phyloP scores from a whole-genome alignment of 352 stramenopile genomes.

The Phytophthora hybrid region DNA sequence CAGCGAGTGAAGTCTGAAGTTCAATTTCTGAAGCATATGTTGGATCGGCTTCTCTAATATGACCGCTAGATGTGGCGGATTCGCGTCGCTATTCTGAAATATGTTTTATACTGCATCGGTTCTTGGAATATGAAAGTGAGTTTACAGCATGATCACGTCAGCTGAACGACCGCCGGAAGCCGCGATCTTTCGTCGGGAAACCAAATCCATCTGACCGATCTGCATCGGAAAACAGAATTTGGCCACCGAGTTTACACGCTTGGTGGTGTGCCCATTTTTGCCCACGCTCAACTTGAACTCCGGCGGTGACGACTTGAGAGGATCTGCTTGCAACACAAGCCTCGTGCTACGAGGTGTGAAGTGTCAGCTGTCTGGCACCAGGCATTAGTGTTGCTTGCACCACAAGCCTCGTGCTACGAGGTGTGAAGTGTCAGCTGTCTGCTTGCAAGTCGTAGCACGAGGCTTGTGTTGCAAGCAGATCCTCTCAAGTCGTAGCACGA shows the following conservation, averaged over 20 bases:
- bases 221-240: slow-evolving; percentile 21
- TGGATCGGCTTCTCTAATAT: slow-evolving; percentile 3
- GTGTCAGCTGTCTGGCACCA: no score
- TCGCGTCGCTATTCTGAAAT: neutral
- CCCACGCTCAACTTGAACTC: slow-evolving; percentile 2
- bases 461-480: no score
- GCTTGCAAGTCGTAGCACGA: no score
- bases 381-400: no score
- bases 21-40: slow-evolving; percentile 30
- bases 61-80: slow-evolving; percentile 9
- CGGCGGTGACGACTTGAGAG: neutral
- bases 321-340: no score
- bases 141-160: slow-evolving; percentile 24
- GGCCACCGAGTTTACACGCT: slow-evolving; percentile 4
- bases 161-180: slow-evolving; percentile 23
- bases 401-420: no score
- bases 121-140: neutral
- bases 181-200: slow-evolving; percentile 25
- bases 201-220: slow-evolving; percentile 23
- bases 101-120: neutral
- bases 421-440: no score
- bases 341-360: no score
- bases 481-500: neutral
- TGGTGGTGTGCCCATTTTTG: neutral
- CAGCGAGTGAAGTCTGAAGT: slow-evolving; percentile 21